These are phyloP conservation scores for Grigorovia humatica DNA, from an alignment of 805 yeast genomes.

Conservation along the genomic window DNA sequence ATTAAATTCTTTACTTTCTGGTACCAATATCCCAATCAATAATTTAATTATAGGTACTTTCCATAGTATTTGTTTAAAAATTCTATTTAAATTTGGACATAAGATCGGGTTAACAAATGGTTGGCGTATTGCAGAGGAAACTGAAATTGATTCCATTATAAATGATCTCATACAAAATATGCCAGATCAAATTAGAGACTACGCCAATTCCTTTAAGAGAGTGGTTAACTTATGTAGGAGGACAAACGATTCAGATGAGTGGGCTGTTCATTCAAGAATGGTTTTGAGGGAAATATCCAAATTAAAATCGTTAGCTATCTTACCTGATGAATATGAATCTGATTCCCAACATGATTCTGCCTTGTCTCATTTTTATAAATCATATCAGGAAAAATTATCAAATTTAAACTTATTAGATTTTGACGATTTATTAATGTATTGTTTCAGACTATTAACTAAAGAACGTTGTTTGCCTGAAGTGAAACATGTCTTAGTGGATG, in stretches of 20 bases:
- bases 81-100: constrained; percentile 47
- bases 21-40: constrained; percentile 26
- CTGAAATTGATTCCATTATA: constrained; percentile 37
- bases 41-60: constrained; percentile 75
- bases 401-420: constrained; percentile 52
- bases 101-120: constrained; percentile 35
- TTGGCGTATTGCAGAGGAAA: constrained; percentile 52
- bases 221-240: constrained; percentile 23
- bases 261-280: constrained; percentile 34
- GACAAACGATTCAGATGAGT: constrained; percentile 15
- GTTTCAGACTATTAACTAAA: constrained; percentile 39
- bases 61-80: constrained; percentile 66
- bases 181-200: constrained; percentile 27
- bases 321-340: constrained; percentile 32
- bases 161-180: constrained; percentile 29
- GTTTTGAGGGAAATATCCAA: constrained; percentile 41
- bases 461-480: constrained; percentile 38
- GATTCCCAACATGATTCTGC: constrained; percentile 24
- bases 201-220: constrained; percentile 21
- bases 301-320: constrained; percentile 43
- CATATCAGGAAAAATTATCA: constrained; percentile 42
- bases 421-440: constrained; percentile 64
- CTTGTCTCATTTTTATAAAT: constrained; percentile 34
- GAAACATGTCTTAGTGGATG: constrained; percentile 78
- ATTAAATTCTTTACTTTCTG: constrained; percentile 31